Evolutionary conservation across 2,329 filamentous ascomycete species (phyloP).

Genomic region (Cercospora brassicicola): DNA sequence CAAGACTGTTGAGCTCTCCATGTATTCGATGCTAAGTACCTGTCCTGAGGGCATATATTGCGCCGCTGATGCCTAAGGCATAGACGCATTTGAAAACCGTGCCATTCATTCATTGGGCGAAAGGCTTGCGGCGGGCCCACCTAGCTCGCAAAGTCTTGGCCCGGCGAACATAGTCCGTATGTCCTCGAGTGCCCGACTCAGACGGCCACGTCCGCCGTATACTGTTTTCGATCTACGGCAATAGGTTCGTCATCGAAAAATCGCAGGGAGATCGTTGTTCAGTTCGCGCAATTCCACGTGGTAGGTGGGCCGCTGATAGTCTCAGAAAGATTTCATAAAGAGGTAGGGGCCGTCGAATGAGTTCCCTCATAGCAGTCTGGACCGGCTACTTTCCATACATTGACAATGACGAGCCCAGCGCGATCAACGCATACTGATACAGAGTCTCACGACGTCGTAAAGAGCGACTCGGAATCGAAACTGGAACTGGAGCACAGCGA

Average conservation of each 20-base stretch:
- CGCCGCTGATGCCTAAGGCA: background rate
- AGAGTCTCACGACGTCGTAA: background rate
- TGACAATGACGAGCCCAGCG: background rate
- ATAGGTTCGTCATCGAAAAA: background rate
- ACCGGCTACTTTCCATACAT: background rate
- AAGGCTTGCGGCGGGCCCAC: background rate
- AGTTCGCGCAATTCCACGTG: background rate
- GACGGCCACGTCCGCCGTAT: background rate
- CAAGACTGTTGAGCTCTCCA: background rate
- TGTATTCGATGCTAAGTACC: background rate
- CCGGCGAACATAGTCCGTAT: slow-evolving; percentile 2
- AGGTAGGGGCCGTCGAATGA: background rate
- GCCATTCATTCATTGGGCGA: no score
- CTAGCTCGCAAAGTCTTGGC: background rate
- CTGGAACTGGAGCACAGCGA: background rate
- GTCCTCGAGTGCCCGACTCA: background rate
- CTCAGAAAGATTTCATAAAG: background rate
- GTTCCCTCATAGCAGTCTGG: background rate
- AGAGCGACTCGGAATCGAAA: background rate
- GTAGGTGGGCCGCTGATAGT: background rate
- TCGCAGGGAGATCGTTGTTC: background rate
- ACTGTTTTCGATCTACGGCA: slow-evolving; percentile 1
- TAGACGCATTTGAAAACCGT: background rate
- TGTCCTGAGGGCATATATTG: background rate
- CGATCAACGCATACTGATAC: background rate